Evolutionary conservation across 306 rosid genomes (phyloP).

Genomic region (Astragalus glycyphyllos): DNA sequence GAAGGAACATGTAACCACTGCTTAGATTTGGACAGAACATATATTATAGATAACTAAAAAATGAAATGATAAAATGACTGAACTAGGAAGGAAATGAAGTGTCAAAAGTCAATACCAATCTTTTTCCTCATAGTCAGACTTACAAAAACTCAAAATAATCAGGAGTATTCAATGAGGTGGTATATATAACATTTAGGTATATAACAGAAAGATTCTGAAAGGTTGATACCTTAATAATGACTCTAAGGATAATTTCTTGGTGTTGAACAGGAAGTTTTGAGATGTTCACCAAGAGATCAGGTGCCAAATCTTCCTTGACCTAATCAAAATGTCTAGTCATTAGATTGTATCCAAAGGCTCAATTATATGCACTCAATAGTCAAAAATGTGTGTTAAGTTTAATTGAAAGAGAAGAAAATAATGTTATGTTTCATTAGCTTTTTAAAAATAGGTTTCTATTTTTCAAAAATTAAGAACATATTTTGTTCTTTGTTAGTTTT

Average conservation of each 20-base stretch:
- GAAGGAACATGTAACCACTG: not conserved
- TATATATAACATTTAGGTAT: constrained; percentile 15
- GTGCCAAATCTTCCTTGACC: constrained; percentile 86
- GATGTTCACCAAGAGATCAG: constrained; percentile 73
- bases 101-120: constrained; percentile 19
- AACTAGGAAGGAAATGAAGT: not conserved
- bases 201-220: constrained; percentile 10
- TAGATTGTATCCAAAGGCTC: constrained; percentile 38
- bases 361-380: constrained; percentile 25
- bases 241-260: constrained; percentile 88
- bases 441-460: too few relatives aligned
- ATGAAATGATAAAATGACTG: constrained; percentile 17
- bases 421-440: too few relatives aligned
- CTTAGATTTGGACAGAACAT: not conserved
- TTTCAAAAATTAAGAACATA: too few relatives aligned
- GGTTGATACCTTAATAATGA: constrained; percentile 66
- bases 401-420: not conserved
- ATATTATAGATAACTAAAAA: constrained; percentile 4
- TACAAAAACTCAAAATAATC: not conserved
- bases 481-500: too few relatives aligned
- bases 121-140: not conserved
- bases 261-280: constrained; percentile 88
- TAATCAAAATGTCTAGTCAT: constrained; percentile 43
- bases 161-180: constrained; percentile 1
- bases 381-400: not conserved